Conservation (phyloP, 2,329 filamentous ascomycete species). For the Curvularia verruculosa region DNA sequence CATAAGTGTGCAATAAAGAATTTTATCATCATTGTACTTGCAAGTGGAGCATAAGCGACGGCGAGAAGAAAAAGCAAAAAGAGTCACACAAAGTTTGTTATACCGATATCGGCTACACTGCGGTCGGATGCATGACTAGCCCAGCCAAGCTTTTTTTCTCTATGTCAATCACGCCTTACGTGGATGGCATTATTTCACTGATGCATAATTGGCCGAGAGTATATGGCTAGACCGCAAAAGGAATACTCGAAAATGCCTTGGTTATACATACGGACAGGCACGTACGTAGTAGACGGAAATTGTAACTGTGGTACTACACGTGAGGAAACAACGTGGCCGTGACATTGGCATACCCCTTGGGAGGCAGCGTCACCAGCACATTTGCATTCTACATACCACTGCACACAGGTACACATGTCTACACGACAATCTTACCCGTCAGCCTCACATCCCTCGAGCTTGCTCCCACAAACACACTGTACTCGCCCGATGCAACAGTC, state of each 20-base stretch:
- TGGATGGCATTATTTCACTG: constrained; percentile 3
- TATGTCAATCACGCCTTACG: constrained; percentile 6
- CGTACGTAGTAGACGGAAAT: no score
- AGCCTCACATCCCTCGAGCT: constrained; percentile 47
- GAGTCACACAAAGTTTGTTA: constrained; percentile 2
- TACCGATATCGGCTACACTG: constrained; percentile 5
- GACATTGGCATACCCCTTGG: background rate
- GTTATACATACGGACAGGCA: no score
- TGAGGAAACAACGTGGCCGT: background rate
- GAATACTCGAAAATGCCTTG: background rate
- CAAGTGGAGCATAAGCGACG: background rate
- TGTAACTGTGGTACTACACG: background rate
- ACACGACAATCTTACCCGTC: constrained; percentile 43
- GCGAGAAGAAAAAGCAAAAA: background rate
- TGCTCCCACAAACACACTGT: constrained; percentile 41
- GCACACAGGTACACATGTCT: constrained; percentile 8
- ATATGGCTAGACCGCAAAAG: background rate
- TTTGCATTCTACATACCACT: background rate
- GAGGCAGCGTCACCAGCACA: background rate
- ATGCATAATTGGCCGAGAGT: background rate
- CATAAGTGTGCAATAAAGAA: background rate
- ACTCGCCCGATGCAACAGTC: constrained; percentile 45
- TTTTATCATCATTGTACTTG: background rate
- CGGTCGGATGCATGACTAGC: constrained; percentile 1
- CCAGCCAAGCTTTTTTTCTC: constrained; percentile 3